Evolutionary conservation across 1,284 basidiomycete genomes (phyloP).

Genomic region (Moniliella sp.): DNA sequence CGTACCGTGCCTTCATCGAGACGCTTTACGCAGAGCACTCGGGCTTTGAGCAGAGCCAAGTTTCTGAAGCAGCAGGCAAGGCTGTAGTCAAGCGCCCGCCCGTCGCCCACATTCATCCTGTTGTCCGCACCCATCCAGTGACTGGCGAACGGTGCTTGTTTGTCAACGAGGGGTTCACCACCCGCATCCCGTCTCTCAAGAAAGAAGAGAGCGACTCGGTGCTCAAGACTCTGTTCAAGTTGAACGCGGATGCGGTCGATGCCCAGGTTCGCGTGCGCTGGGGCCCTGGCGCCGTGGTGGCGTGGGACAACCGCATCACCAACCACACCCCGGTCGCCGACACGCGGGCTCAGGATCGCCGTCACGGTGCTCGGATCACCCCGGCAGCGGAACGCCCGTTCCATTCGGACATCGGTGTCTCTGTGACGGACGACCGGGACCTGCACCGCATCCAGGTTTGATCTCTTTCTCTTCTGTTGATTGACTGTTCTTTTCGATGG

Average conservation of each 20-base stretch:
- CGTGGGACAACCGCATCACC: constrained; percentile 58
- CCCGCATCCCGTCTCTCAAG: constrained; percentile 55
- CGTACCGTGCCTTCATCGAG: constrained; percentile 51
- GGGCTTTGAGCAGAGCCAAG: constrained; percentile 51
- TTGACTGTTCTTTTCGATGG: too few relatives aligned
- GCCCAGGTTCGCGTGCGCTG: constrained; percentile 38
- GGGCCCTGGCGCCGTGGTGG: constrained; percentile 45
- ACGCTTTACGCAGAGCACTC: constrained; percentile 56
- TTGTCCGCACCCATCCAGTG: constrained; percentile 45
- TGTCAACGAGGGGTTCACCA: constrained; percentile 58
- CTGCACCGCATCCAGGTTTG: too few relatives aligned
- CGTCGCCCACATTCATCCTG: constrained; percentile 44
- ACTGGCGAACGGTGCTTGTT: constrained; percentile 61
- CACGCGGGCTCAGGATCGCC: too few relatives aligned
- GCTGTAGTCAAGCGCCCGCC: constrained; percentile 43
- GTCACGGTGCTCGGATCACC: too few relatives aligned
- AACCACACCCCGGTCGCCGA: constrained; percentile 54
- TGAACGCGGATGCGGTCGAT: constrained; percentile 9
- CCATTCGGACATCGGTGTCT: too few relatives aligned
- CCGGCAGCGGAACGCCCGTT: too few relatives aligned
- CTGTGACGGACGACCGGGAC: too few relatives aligned
- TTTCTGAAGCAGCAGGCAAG: constrained; percentile 48
- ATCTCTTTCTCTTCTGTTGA: too few relatives aligned
- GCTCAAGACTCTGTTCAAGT: constrained; percentile 35
- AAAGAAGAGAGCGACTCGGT: constrained; percentile 53